Percentiles rank a stretch among this genome's conserved stretches.
phyloP scores from a whole-genome alignment of 1,284 basidiomycete genomes.

The Cystobasidium slooffiae region DNA sequence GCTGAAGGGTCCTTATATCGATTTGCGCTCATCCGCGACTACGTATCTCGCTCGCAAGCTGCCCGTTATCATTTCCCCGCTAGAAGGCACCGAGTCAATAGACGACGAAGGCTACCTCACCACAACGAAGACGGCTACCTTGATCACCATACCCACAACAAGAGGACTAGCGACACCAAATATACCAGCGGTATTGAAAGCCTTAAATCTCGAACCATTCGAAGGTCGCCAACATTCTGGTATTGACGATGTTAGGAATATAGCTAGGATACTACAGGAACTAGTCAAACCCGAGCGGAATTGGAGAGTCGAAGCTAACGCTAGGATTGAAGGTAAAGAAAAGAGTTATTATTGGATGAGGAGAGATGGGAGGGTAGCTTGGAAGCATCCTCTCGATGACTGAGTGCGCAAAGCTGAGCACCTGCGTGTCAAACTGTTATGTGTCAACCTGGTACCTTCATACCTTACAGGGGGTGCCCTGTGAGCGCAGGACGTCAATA shows the following conservation, averaged over 20 bases:
- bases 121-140: conserved; percentile 15
- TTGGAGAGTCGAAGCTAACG: conserved; percentile 37
- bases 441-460: too few species aligned
- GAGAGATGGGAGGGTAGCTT: conserved; percentile 25
- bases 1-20: conserved; percentile 57
- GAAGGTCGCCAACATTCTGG: conserved; percentile 82
- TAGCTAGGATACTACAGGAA: conserved; percentile 70
- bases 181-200: conserved; percentile 25
- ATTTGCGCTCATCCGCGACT: conserved; percentile 46
- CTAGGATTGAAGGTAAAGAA: conserved; percentile 31
- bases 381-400: conserved; percentile 29
- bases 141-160: conserved; percentile 40
- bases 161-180: conserved; percentile 6
- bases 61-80: neutral
- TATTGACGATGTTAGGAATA: conserved; percentile 84
- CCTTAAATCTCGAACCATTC: conserved; percentile 55
- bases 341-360: conserved; percentile 36
- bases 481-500: too few species aligned
- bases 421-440: too few species aligned
- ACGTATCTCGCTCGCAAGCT: conserved; percentile 45
- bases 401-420: neutral
- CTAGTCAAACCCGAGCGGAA: conserved; percentile 25
- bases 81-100: neutral
- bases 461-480: too few species aligned
- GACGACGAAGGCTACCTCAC: conserved; percentile 6